Base-by-base conservation (phyloP, 2,329 filamentous ascomycete genomes). In the Colletotrichum truncatum region DNA sequence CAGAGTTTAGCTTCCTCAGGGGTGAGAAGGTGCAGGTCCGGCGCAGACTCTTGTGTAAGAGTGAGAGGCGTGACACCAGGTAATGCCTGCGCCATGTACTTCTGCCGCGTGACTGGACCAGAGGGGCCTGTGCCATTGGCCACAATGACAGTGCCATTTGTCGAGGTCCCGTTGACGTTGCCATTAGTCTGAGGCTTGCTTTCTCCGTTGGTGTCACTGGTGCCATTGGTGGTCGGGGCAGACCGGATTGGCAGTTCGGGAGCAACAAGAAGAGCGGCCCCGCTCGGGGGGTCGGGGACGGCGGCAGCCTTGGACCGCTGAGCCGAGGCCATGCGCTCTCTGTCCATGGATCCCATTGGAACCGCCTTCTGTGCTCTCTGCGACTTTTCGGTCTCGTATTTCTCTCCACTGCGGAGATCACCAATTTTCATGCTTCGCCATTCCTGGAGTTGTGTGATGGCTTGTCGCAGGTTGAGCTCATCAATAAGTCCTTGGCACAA, bases 301-400 rank as follows among this genome's bases (percentile, higher is more conserved):
- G 81, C 87, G 59, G 85, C 87, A 70, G 90, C 92, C 80, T 88
- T 91, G 26, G 84, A 87, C 23, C 92, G 87, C 71, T 93, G 90
- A 6, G 86, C 86, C 26, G 89, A 89, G 7, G 93, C 92, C 69
- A 97, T 85, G 1, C 88, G 84, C 71, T 91, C 89, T n/a, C 94
- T 88, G 73, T 97, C 94, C 82, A 97, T 93, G 6, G 91, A 92
- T 0, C 92, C 92, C 78, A 94, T 89, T 0, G 93, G 91, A 21
- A 87, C 82, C 6, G 85, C 75, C 70, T 89, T 90, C 71, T 94
- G 91, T 54, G 90, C 87, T 11, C 96, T 87, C 60, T 87, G 81
- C 32, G 91, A 84, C 79, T 98, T 99, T 68, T 98, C 96, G 16
- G 88, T 83, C 78, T 99, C 96, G 74, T 96, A 99, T 75, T 95